These are phyloP conservation scores for Globisporangium takayamanum DNA, from an alignment of 352 stramenopile species.

Conservation along the genomic window DNA sequence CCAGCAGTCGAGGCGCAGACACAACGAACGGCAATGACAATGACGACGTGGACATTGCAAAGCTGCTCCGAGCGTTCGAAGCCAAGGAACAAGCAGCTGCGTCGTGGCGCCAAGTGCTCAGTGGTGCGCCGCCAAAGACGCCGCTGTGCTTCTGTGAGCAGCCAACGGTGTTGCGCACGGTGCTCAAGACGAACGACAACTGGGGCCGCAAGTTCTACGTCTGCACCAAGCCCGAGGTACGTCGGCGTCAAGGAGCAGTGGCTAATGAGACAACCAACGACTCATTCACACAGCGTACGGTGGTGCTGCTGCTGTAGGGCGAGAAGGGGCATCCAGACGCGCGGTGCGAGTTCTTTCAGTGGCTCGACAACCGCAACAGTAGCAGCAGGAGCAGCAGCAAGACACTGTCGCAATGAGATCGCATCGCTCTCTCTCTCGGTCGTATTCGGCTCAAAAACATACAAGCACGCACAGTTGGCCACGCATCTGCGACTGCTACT, in stretches of 20 bases:
- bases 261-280: background rate
- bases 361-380: conserved; percentile 36
- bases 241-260: background rate
- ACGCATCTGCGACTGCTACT: no score
- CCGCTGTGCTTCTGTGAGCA: conserved; percentile 62
- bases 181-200: conserved; percentile 78
- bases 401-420: background rate
- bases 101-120: conserved; percentile 67
- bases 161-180: conserved; percentile 63
- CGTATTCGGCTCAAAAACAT: no score
- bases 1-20: no score
- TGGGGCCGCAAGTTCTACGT: conserved; percentile 84
- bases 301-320: conserved; percentile 34
- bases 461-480: no score
- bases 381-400: conserved; percentile 16
- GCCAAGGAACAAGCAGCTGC: conserved; percentile 27
- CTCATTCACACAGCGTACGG: background rate
- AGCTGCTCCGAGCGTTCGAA: conserved; percentile 13
- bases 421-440: no score
- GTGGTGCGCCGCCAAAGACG: conserved; percentile 44
- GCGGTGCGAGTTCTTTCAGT: conserved; percentile 85
- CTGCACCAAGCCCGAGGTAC: conserved; percentile 73
- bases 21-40: background rate
- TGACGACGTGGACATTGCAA: conserved; percentile 8
- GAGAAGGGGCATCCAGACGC: conserved; percentile 71